Evolutionary conservation across 345 rosid genomes (phyloP), one percentile per base, ranked within the genome.

Genomic region (Heritiera littoralis): DNA sequence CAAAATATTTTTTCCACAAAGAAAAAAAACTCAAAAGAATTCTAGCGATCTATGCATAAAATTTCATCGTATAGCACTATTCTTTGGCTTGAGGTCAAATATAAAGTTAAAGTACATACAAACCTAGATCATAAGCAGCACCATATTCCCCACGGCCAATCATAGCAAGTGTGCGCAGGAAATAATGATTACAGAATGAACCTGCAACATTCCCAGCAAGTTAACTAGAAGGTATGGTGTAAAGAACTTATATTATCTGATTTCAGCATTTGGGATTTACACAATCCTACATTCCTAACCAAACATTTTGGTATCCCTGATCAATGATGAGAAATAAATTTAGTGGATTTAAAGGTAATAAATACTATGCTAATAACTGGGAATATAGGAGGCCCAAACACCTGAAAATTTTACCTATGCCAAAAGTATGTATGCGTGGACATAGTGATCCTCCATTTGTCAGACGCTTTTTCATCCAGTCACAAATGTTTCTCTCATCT

Each of bases 131-230:
- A 81, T 79, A 86, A 61, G 94, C 95, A 69, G 92, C 90, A 84
- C 87, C 94, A 77, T 90, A 87, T 59, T 87, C 85, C 23, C 99
- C 99, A 60, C 89, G 85, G 83, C 97, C 85, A 77, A 91, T 76
- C 61, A 77, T 88, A 20, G 98, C 87, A 81, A 94, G 97, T 91
- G 83, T 90, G 65, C 77, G 88, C 59, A 96, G 85, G 91, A 96
- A 96, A 89, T 94, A 81, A 76, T 96, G 98, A 85, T 96, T 96
- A 80, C 99, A 92, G 86, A 85, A 94, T 75, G 90, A 54, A 81
- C 99, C 99, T 96, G 93, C 72, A 85, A 77, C 28, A 41, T 80
- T 61, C 61, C 58, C 60, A 61, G 45, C 7, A 80, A 75, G 66
- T 81, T n/a, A 59, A 59, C 63, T 43, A 78, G 67, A 23, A 68